Evolutionary conservation across 768 basidiomycete species (phyloP).

Genomic region (Pisolithus tinctorius): DNA sequence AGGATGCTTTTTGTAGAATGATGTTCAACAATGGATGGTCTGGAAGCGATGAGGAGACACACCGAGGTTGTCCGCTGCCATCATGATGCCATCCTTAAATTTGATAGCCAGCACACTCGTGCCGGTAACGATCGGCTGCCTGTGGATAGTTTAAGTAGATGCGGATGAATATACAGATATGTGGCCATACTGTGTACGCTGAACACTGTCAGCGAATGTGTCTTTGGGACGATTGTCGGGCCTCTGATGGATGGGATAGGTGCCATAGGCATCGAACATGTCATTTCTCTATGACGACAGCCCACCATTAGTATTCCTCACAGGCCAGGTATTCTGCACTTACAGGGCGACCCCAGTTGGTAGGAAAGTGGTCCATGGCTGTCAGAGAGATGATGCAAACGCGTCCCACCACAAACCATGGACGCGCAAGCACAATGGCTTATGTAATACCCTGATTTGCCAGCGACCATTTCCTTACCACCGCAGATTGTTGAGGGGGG

Average conservation of each 20-base stretch:
- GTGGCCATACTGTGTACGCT: slow-evolving; percentile 68
- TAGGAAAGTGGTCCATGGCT: slow-evolving; percentile 77
- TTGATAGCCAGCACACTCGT: slow-evolving; percentile 94
- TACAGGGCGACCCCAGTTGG: slow-evolving; percentile 79
- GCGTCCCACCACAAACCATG: too few species aligned
- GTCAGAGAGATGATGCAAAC: background rate
- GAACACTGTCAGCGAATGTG: slow-evolving; percentile 56
- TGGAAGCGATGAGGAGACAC: slow-evolving; percentile 14
- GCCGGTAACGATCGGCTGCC: slow-evolving; percentile 93
- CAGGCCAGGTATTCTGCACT: slow-evolving; percentile 17
- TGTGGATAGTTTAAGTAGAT: slow-evolving; percentile 21
- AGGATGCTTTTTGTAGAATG: slow-evolving; percentile 59
- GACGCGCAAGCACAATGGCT: too few species aligned
- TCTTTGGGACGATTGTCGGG: slow-evolving; percentile 45
- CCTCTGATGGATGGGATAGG: slow-evolving; percentile 66
- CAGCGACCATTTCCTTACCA: too few species aligned
- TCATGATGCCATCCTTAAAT: slow-evolving; percentile 95
- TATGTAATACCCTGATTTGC: too few species aligned
- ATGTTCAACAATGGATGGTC: background rate
- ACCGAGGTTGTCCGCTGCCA: slow-evolving; percentile 98
- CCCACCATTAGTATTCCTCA: background rate
- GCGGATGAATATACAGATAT: background rate
- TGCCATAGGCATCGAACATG: slow-evolving; percentile 64
- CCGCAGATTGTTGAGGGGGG: too few species aligned
- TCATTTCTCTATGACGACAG: slow-evolving; percentile 57